Base-by-base conservation (phyloP, 805 yeast genomes). In the Saturnispora silvae region DNA sequence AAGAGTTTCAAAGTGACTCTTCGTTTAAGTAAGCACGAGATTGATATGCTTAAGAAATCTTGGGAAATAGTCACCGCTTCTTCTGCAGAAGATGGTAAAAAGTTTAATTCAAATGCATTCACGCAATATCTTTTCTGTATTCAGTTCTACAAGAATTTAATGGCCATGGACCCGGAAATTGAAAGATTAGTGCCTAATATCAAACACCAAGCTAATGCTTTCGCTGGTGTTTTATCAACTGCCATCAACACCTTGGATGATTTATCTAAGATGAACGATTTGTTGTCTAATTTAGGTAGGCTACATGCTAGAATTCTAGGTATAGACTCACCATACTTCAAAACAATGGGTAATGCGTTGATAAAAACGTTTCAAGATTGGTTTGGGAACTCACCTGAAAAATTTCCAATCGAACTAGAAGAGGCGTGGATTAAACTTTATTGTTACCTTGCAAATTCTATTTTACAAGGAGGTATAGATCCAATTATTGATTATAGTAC, bases 241-340 rank as follows among this genome's bases (percentile, higher is more conserved):
- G 81, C 87, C 2, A 72, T 83, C 41, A 57, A 68, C 20, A 75
- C 74, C 45, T 60, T 83, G 36, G 86, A 80, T 37, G 67, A 76
- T 45, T 61, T 82, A 36, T 51, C 66, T 3, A 55, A 58, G 5
- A 58, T 82, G 46, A 77, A 79, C 48, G 78, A 68, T 19, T 77
- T 76, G 39, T 58, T 84, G 34, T 61, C 61, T 31, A 69, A 71
- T 33, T 57, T 83, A 45, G 94, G 87, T 2, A 81, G 80, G 51
- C 63, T 83, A 35, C 94, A 84, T 54, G 63, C 84, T 2, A 61
- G 94, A 45, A 76, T 83, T 35, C 60, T 83, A 43, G 84, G 83
- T 13, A 78, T 81, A 28, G 85, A 79, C 42, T 68, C 81, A 0
- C 65, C 68, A 2, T 77, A 75, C 51, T 81, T 76, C 46, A 77